Conservation (phyloP, 805 yeast genomes). For the Yarrowia sp. region DNA sequence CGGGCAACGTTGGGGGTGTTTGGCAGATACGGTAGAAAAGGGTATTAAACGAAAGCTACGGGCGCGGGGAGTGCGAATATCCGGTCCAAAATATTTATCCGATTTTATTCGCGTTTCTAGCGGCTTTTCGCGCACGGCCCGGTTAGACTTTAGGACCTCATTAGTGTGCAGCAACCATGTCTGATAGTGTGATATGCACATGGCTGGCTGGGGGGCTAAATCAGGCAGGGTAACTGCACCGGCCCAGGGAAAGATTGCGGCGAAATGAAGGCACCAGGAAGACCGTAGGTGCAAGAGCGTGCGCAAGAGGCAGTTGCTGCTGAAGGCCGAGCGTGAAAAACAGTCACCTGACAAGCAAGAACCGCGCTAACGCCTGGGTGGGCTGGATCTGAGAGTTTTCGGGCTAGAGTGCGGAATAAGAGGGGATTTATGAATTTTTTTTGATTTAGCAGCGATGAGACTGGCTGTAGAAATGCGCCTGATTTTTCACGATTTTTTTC, state of each 20-base stretch:
- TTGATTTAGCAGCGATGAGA: no score
- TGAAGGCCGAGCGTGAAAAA: background rate
- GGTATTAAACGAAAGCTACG: background rate
- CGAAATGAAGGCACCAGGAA: background rate
- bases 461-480: no score
- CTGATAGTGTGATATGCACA: slow-evolving; percentile 12
- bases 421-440: no score
- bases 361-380: no score
- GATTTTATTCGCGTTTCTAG: background rate
- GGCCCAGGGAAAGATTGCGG: background rate
- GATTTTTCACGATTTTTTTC: no score
- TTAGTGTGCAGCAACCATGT: slow-evolving; percentile 21
- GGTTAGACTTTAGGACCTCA: background rate
- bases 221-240: background rate
- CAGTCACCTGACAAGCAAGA: background rate
- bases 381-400: no score
- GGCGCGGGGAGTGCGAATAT: background rate
- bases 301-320: background rate
- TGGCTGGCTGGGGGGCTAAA: background rate
- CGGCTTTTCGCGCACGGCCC: no score
- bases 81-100: no score
- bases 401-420: no score
- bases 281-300: no score
- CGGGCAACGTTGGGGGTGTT: background rate
- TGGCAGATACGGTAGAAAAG: background rate